A percentile compares a stretch with the other conserved stretches of the same genome.
Evolutionary conservation across 1,284 basidiomycete genomes (phyloP).

Genomic region (Singerocomus inundabilis): DNA sequence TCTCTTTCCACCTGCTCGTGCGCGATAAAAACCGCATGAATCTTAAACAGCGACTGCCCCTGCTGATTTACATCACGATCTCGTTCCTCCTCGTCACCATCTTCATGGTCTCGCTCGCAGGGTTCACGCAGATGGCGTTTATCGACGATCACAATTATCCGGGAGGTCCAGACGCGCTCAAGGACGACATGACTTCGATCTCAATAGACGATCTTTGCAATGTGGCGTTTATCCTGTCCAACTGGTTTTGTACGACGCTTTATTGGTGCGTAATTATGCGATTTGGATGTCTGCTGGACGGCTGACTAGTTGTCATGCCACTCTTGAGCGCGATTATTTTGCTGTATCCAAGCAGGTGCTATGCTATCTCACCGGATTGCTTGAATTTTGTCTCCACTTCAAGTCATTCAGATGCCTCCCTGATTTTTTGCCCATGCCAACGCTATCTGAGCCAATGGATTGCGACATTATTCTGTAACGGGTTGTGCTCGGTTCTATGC

Average conservation of each 20-base stretch:
- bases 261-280: slow-evolving; percentile 22
- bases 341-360: too few species aligned
- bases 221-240: slow-evolving; percentile 17
- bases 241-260: slow-evolving; percentile 24
- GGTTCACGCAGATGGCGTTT: slow-evolving; percentile 31
- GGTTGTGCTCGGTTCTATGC: too few species aligned
- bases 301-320: slow-evolving; percentile 4
- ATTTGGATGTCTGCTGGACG: not conserved
- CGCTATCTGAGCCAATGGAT: too few species aligned
- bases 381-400: too few species aligned
- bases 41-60: slow-evolving; percentile 5
- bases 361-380: too few species aligned
- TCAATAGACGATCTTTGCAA: slow-evolving; percentile 17
- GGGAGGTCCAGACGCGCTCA: slow-evolving; percentile 25
- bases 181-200: slow-evolving; percentile 15
- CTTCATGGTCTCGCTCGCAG: slow-evolving; percentile 15
- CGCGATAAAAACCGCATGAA: not conserved
- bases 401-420: too few species aligned
- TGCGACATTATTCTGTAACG: too few species aligned
- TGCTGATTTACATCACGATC: slow-evolving; percentile 20
- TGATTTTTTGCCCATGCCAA: too few species aligned
- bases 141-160: slow-evolving; percentile 34
- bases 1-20: slow-evolving; percentile 16
- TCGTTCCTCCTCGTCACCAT: slow-evolving; percentile 29
- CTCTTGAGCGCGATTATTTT: too few species aligned